Conservation (phyloP, 78 protist genomes). For the Dictyostelium intermedium region DNA sequence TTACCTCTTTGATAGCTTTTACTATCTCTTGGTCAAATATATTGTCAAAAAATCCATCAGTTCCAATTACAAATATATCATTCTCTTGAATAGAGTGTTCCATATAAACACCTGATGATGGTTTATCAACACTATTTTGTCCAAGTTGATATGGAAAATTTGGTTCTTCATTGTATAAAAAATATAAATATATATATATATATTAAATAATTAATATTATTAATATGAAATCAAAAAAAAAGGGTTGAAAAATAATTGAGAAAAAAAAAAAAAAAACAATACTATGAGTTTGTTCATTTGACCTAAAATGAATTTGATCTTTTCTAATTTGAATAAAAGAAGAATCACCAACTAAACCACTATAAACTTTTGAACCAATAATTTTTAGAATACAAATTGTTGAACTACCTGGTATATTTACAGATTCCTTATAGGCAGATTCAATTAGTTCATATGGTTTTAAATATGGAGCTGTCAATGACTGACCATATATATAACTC, state of each 20-base stretch:
- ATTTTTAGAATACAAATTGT: slow-evolving; percentile 71
- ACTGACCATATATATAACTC: neutral
- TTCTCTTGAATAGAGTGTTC: slow-evolving; percentile 47
- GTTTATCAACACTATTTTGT: slow-evolving; percentile 38
- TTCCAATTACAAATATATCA: slow-evolving; percentile 79
- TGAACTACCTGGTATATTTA: slow-evolving; percentile 30
- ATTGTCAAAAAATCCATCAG: slow-evolving; percentile 81
- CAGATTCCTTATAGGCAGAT: slow-evolving; percentile 8
- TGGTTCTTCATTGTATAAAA: slow-evolving; percentile 20
- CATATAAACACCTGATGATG: slow-evolving; percentile 39
- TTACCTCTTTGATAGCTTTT: slow-evolving; percentile 30
- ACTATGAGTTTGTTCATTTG: slow-evolving; percentile 71
- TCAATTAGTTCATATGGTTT: slow-evolving; percentile 56
- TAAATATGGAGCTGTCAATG: neutral
- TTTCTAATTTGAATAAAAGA: slow-evolving; percentile 50
- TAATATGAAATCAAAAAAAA: too few relatives aligned
- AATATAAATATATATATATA: neutral
- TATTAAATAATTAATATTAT: neutral
- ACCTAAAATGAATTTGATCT: slow-evolving; percentile 27
- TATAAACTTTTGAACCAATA: slow-evolving; percentile 35
- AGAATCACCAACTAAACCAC: slow-evolving; percentile 70
- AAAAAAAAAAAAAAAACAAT: neutral
- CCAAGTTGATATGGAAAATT: slow-evolving; percentile 75
- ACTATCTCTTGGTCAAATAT: slow-evolving; percentile 54
- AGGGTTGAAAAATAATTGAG: neutral